Conservation (phyloP, 805 yeast species). For the Scheffersomyces amazonensis region DNA sequence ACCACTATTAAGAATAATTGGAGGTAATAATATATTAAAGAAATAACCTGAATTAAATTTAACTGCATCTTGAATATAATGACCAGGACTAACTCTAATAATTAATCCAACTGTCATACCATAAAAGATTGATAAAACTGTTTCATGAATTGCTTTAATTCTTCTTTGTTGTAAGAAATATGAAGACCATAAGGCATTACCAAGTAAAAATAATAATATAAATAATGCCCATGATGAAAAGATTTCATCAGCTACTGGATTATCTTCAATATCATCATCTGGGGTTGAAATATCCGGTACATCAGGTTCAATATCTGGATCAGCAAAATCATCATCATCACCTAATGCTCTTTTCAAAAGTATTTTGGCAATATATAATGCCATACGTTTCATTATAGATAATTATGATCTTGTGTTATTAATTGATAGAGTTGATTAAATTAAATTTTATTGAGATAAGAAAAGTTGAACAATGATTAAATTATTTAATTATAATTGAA, state of each 20-base stretch:
- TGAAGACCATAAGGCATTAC: constrained; percentile 92
- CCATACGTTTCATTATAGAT: constrained; percentile 21
- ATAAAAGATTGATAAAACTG: constrained; percentile 90
- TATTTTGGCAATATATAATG: constrained; percentile 21
- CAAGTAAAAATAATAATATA: constrained; percentile 73
- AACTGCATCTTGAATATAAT: constrained; percentile 94
- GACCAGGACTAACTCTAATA: constrained; percentile 91
- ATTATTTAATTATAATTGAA: no score
- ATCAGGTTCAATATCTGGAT: constrained; percentile 20
- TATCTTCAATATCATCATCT: constrained; percentile 57
- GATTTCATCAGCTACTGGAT: constrained; percentile 91
- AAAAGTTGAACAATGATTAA: no score
- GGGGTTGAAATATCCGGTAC: constrained; percentile 41
- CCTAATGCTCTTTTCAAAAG: constrained; percentile 32
- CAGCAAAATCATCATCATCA: constrained; percentile 32
- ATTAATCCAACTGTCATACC: constrained; percentile 95
- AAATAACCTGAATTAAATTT: constrained; percentile 93
- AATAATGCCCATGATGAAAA: constrained; percentile 97
- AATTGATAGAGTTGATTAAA: no score
- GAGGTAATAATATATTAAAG: constrained; percentile 91
- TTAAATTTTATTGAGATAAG: no score
- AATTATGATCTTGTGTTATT: no score
- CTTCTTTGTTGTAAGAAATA: constrained; percentile 88
- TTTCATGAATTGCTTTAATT: constrained; percentile 95
- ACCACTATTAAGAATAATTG: constrained; percentile 93